Conservation (phyloP, 1,284 basidiomycete genomes). For the Leccinum fuscescens region DNA sequence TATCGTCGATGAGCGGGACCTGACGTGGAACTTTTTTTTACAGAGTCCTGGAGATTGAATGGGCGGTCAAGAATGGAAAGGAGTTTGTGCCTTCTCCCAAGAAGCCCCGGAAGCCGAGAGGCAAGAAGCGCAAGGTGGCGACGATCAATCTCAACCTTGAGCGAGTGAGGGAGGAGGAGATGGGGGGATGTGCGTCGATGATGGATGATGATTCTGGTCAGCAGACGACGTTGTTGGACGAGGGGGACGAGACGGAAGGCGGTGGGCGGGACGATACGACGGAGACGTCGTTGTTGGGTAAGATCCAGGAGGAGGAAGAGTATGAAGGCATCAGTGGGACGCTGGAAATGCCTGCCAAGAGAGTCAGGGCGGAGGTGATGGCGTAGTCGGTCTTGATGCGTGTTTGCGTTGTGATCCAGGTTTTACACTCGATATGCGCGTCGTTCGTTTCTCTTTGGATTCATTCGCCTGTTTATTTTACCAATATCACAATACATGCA, state of each 20-base stretch:
- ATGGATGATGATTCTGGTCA: not conserved
- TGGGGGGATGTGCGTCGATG: constrained; percentile 8
- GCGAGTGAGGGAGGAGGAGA: constrained; percentile 14
- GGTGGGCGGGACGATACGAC: constrained; percentile 7
- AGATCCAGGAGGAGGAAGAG: constrained; percentile 31
- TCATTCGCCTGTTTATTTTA: constrained; percentile 4
- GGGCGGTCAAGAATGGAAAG: constrained; percentile 59
- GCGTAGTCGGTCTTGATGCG: not conserved
- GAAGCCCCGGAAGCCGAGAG: constrained; percentile 38
- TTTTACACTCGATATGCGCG: not conserved
- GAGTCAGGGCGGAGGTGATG: constrained; percentile 19
- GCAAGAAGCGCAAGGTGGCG: constrained; percentile 37
- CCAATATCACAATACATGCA: constrained; percentile 29
- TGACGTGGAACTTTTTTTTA: constrained; percentile 26
- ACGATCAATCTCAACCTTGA: constrained; percentile 13
- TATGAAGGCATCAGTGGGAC: constrained; percentile 20
- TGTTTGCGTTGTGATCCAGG: not conserved
- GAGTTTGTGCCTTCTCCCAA: constrained; percentile 64
- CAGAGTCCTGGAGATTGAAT: constrained; percentile 67
- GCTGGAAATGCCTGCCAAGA: constrained; percentile 29
- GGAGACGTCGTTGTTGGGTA: constrained; percentile 22
- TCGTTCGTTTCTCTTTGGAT: not conserved
- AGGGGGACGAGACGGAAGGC: constrained; percentile 19
- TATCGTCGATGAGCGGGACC: constrained; percentile 45
- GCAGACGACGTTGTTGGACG: constrained; percentile 9